phyloP scores from a whole-genome alignment of 208 protist genomes.

The Sergeia podlipaevii region DNA sequence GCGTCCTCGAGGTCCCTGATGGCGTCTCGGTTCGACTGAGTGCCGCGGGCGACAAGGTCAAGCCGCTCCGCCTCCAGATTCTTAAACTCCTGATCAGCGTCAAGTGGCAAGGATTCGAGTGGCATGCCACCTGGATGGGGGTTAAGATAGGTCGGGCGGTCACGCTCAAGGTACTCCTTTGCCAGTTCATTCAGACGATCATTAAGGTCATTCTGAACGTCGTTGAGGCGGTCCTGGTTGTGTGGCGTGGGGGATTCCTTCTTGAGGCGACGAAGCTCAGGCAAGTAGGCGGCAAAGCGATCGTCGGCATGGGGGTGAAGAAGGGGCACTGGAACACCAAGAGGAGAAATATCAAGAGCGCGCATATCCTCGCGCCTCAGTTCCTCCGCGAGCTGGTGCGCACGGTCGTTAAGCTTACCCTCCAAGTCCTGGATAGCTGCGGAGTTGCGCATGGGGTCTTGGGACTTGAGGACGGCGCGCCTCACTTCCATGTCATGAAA shows the following conservation, averaged over 20 bases:
- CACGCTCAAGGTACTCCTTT: conserved; percentile 40
- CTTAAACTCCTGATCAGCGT: conserved; percentile 51
- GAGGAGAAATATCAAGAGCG: conserved; percentile 32
- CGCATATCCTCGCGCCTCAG: conserved; percentile 53
- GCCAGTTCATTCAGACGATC: conserved; percentile 53
- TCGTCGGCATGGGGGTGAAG: conserved; percentile 60
- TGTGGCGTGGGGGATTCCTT: conserved; percentile 11
- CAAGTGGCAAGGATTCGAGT: conserved; percentile 33
- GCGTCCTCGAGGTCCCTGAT: conserved; percentile 30
- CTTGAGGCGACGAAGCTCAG: conserved; percentile 17
- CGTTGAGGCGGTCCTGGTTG: conserved; percentile 47
- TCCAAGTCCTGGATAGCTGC: conserved; percentile 52
- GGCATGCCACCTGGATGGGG: conserved; percentile 47
- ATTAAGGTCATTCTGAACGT: conserved; percentile 49
- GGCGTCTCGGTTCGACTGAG: conserved; percentile 26
- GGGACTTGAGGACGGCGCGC: conserved; percentile 44
- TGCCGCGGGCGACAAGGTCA: conserved; percentile 46
- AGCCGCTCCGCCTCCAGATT: conserved; percentile 56
- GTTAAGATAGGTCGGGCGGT: conserved; percentile 46
- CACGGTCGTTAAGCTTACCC: conserved; percentile 62
- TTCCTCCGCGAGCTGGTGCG: conserved; percentile 46
- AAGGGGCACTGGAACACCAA: conserved; percentile 41
- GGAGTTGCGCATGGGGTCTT: conserved; percentile 46
- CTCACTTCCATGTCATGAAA: conserved; percentile 63
- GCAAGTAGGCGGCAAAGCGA: conserved; percentile 25